Percentiles rank a stretch among this genome's conserved stretches.
Conservation (phyloP, 2,329 filamentous ascomycete species). For the Penicillium fuscoglaucum region DNA sequence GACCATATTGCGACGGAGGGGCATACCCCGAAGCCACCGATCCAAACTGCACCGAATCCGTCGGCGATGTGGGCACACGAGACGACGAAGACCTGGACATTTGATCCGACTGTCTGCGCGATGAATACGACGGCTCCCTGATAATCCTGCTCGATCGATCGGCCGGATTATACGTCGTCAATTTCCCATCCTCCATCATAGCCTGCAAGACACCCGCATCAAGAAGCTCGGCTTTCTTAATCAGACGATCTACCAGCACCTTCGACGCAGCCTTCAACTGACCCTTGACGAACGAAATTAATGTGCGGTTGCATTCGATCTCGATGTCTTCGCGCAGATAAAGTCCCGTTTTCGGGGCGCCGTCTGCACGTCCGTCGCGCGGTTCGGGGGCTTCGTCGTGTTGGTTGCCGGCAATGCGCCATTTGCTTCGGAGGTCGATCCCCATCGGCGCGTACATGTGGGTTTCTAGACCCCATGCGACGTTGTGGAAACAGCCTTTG, state of each 20-base stretch:
- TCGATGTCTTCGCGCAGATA: slow-evolving; percentile 86
- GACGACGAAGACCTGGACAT: slow-evolving; percentile 1
- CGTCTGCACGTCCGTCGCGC: slow-evolving; percentile 63
- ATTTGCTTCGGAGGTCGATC: slow-evolving; percentile 75
- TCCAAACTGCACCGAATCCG: neutral
- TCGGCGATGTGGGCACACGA: slow-evolving; percentile 5
- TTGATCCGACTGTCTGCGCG: neutral
- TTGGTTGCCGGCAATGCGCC: slow-evolving; percentile 70
- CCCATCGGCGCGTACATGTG: slow-evolving; percentile 82
- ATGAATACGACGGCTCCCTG: neutral
- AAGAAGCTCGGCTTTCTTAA: slow-evolving; percentile 52
- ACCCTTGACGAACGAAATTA: slow-evolving; percentile 76
- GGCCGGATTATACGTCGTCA: slow-evolving; percentile 24
- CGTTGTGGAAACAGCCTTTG: slow-evolving; percentile 76
- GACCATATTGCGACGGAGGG: neutral
- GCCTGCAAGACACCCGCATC: slow-evolving; percentile 26
- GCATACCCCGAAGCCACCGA: neutral
- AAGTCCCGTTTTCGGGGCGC: slow-evolving; percentile 66
- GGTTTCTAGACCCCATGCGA: slow-evolving; percentile 72
- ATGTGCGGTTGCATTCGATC: slow-evolving; percentile 75
- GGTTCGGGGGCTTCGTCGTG: slow-evolving; percentile 68
- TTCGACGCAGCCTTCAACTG: slow-evolving; percentile 76
- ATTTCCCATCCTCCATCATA: slow-evolving; percentile 21
- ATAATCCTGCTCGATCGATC: slow-evolving; percentile 11
- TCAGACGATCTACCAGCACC: slow-evolving; percentile 65